Evolutionary conservation across 2,329 filamentous ascomycete species (phyloP), one percentile per base, ranked within the genome.

Genomic region (Rutstroemia sp.): DNA sequence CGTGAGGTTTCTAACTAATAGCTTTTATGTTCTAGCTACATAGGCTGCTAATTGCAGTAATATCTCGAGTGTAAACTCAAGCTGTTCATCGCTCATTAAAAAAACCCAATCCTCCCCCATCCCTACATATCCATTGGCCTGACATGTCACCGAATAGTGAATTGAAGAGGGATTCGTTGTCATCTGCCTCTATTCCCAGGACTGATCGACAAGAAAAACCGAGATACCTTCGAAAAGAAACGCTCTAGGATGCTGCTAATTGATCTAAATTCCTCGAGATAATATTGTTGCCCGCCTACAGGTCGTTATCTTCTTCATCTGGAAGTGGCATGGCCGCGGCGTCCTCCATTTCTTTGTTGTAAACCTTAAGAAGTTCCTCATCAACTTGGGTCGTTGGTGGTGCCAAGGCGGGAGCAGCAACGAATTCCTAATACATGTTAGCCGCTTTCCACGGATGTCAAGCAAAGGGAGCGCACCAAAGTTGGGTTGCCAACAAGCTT

Each of bases 401-500:
- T 65, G 92, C 94, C 68, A 99, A 87, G 68, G 94, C 94, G 63
- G 90, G 89, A 62, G 90, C 92, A 69, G 94, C 94, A 69, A 97
- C 92, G 72, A 99, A 97, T 75, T 97, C 92, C 90, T 96, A 65
- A 42, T 37, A 30, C 18, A 48, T 30, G 21, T 67, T 63, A 65
- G 64, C 45, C 45, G 23, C 19, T 25, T 47, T 41, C 27, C 55
- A 42, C 23, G 14, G 30, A 55, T 47, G 60, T 49, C 50, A 63
- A 62, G 62, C 16, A 10, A 6, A 38, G 10, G 59, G 42, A 54
- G 77, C 87, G 68, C 78, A 94, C 89, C 74, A 96, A 77, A 71
- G 78, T 75, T 70, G 90, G 81, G 83, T 97, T 97, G 76, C 92
- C 94, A 69, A 96, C 92, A 58, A 99, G 86, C 86, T 99, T 99